phyloP scores from a whole-genome alignment of 768 basidiomycete species.

The Hebeloma cylindrosporum region DNA sequence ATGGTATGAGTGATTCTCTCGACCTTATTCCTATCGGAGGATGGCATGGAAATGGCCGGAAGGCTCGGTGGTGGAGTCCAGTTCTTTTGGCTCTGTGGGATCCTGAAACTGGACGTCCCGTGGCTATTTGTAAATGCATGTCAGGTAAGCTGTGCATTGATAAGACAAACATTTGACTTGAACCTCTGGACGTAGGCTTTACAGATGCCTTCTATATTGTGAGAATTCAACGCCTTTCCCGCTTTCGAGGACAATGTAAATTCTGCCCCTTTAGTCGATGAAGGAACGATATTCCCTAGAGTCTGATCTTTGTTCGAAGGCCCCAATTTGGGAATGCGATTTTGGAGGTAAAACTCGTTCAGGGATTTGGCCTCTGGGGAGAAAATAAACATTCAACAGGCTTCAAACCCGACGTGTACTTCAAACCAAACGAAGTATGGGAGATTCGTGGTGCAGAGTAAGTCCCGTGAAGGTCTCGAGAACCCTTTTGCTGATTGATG shows the following conservation, averaged over 20 bases:
- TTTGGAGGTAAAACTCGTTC: constrained; percentile 52
- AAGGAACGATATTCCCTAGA: constrained; percentile 59
- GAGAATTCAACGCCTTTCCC: constrained; percentile 4
- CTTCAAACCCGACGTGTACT: constrained; percentile 65
- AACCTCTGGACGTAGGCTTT: constrained; percentile 54
- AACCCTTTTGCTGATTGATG: constrained; percentile 9
- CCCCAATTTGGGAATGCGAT: constrained; percentile 59
- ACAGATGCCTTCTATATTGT: constrained; percentile 82
- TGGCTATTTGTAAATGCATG: constrained; percentile 91
- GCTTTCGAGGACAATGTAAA: too few relatives aligned
- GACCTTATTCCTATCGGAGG: constrained; percentile 76
- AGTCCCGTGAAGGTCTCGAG: constrained; percentile 13
- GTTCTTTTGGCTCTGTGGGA: constrained; percentile 81
- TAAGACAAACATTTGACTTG: not conserved
- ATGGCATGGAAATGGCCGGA: constrained; percentile 89
- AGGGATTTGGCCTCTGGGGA: not conserved
- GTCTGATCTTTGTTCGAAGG: constrained; percentile 52
- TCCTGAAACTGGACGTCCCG: constrained; percentile 53
- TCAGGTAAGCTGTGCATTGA: constrained; percentile 50
- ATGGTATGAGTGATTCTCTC: constrained; percentile 71
- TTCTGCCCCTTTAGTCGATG: constrained; percentile 46
- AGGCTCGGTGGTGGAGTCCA: constrained; percentile 91
- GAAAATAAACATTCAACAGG: constrained; percentile 35
- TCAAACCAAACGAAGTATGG: constrained; percentile 80
- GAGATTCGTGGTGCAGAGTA: constrained; percentile 82